Evolutionary conservation across 306 rosid genomes (phyloP), one percentile per base, ranked within the genome.

Genomic region (Urtica urens): DNA sequence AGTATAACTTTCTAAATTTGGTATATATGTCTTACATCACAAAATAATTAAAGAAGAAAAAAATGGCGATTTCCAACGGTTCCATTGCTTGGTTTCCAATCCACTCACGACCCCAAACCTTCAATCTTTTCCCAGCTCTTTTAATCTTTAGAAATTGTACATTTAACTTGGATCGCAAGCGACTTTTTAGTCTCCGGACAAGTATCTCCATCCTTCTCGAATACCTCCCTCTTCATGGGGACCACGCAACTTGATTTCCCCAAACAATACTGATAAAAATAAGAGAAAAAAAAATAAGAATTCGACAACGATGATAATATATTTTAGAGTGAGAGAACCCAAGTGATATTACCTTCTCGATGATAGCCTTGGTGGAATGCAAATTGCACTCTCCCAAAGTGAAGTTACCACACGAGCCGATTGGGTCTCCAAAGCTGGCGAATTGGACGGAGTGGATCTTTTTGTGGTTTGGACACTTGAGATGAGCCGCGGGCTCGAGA

Each of bases 361-460:
- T 85, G 1, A 79, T 22, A 26, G 56, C 23, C 58, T 67, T 62
- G 4, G 83, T 2, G 0, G 10, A 43, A 0, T 55, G 28, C 1
- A 64, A 48, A 34, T 62, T 11, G 69, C 95, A 90, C 10, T 46
- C 67, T 0, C 99, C 99, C 15, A 46, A 0, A 3, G 0, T 2
- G 22, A 6, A 85, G 15, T 0, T 2, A 46, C 99, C 99, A 37
- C 99, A 90, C 0, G 3, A 11, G 13, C 99, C 99, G 0, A 11
- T 10, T 1, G 95, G 82, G 24, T 77, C 65, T 1, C 99, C 99
- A 1, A 38, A 90, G 83, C 95, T 81, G 6, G 87, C 92, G 14
- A 90, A 90, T 3, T 90, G 78, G 1, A 90, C 59, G 0, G 65
- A 62, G 0, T 19, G 39, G 10, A 90, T 74, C 68, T 60, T 75